Evolutionary conservation across 345 rosid species (phyloP), one percentile per base, ranked within the genome.

Genomic region (Erodium maritimum): DNA sequence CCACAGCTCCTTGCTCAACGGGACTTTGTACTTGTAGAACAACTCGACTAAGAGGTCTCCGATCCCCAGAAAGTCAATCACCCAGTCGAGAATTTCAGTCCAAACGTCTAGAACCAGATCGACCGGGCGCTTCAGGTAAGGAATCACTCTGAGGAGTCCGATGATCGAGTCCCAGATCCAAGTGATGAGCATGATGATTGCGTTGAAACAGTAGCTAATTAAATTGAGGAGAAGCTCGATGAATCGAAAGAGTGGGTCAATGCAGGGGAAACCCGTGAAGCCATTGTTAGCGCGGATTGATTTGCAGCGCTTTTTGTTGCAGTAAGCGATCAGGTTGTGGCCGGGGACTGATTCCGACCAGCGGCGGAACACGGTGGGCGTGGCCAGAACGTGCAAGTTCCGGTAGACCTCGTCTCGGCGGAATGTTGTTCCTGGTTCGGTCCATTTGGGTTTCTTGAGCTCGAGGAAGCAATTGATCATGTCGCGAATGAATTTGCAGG

Each of bases 321-420:
- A 81, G 52, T 65, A 83, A 19, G 77, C 68, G 5, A 86, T 54
- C 79, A 86, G 52, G 72, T 80, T 82, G 71, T 70, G 61, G 17
- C 75, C 74, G 0, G 75, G 61, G 33, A 85, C 64, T 14, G 67
- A 71, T 25, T 75, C 82, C 17, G 78, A 78, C 88, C 93, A 88
- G 56, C 88, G 69, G 5, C 86, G 77, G 52, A 59, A 58, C 3
- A 65, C 7, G 12, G 79, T n/a, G 1, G 59, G 58, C 2, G 80
- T 80, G 37, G 59, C 55, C 11, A 78, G 50, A 11, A 72, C 81
- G 17, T 11, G 48, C 14, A 10, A 12, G 16, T 42, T 3, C 17
- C 3, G 8, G 48, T 42, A 42, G 7, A 5, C 0, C 19, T 71
- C 67, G 5, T n/a, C 8, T 0, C 20, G 20, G 13, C 0, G 2